Percentiles rank a stretch among this genome's conserved stretches.
These are phyloP conservation scores for Leishmania tropica DNA, from an alignment of 208 protist species.

Conservation along the genomic window DNA sequence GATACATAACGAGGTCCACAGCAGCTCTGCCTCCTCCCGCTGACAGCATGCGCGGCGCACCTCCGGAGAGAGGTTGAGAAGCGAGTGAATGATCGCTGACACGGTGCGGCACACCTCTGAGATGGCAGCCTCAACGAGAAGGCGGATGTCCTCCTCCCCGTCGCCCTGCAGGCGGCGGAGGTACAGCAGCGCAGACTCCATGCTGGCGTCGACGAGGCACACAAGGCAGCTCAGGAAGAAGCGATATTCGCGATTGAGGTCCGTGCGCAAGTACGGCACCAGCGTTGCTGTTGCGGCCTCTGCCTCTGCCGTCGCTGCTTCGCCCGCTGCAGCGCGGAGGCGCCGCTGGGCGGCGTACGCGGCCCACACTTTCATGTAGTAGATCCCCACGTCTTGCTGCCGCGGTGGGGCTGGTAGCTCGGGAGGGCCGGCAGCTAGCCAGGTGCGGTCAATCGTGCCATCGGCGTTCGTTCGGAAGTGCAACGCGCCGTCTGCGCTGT, in stretches of 20 bases:
- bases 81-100: conserved; percentile 29
- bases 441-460: conserved; percentile 16
- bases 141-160: conserved; percentile 61
- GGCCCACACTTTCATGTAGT: conserved; percentile 26
- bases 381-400: conserved; percentile 10
- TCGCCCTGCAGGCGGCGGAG: conserved; percentile 46
- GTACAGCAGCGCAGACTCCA: conserved; percentile 42
- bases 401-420: conserved; percentile 13
- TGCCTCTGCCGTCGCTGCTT: neutral
- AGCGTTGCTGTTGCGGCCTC: neutral
- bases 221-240: conserved; percentile 43
- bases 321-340: neutral
- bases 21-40: conserved; percentile 40
- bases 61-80: conserved; percentile 31
- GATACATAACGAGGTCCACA: conserved; percentile 57
- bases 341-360: conserved; percentile 13
- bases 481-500: neutral
- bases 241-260: conserved; percentile 24
- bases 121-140: conserved; percentile 36
- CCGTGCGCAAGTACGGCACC: neutral
- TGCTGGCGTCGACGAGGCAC: conserved; percentile 34
- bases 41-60: conserved; percentile 26
- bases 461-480: conserved; percentile 5
- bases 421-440: neutral
- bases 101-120: conserved; percentile 42